Evolutionary conservation across 176 grass and related monocot species (phyloP), one percentile per base, ranked within the genome.

Genomic region (Avena atlantica): DNA sequence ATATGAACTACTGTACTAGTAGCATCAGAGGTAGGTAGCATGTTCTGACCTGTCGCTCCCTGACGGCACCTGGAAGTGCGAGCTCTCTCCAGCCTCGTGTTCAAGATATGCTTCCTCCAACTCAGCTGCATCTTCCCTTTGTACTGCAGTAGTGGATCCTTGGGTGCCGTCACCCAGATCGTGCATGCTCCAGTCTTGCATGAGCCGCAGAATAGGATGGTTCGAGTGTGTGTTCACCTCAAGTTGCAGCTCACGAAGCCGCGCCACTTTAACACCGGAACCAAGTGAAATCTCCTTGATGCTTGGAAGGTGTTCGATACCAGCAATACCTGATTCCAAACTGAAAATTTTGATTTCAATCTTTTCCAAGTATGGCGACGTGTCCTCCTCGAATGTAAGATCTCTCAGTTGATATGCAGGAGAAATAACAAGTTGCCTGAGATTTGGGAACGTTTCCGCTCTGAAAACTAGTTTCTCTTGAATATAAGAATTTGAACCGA

Each of bases 141-240:
- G 1, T 12, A 36, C 11, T 19, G 3, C 17, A 4, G 25, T 27
- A 27, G 25, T 27, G 25, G 25, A 27, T 27, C 25, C 25, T 27
- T 27, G 25, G 25, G 25, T 27, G 25, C 25, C 25, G 25, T 4
- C 31, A 7, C 31, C 76, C 17, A 60, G 31, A 9, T 78, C 76
- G 10, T 42, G 19, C 0, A 8, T 0, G 1, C 31, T 45, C 15
- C 20, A 1, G 19, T 42, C 56, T 0, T 0, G 0, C 1, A 0
- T 27, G 25, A 27, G 20, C 60, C 2, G 12, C 77, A 79, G 6
- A 20, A 45, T 27, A 8, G 77, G 77, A 8, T 20, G 31, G 42
- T 79, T 62, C 2, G 20, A 34, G 56, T 79, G 77, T 62, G 19
- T 2, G 20, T 37, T 20, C 55, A 79, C 20, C 24, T 61, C 77